Conservation (phyloP, 495 filamentous ascomycete genomes). For the Aspergillus bridgeri region DNA sequence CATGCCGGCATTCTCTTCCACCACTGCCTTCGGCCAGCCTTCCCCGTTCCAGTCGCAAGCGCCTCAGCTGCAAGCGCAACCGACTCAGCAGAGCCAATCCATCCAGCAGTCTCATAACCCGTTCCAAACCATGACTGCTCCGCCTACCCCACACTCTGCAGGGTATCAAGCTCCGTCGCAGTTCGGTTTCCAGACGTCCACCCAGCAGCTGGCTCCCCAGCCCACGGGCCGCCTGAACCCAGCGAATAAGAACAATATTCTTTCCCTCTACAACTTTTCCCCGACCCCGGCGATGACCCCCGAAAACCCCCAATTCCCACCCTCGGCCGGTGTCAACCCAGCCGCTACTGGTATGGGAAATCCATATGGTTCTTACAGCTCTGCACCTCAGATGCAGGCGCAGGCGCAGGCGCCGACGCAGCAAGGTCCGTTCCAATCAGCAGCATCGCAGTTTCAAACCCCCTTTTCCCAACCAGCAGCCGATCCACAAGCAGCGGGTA, state of each 20-base stretch:
- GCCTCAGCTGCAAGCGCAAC: conserved; percentile 11
- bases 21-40: conserved; percentile 36
- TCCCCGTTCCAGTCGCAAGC: conserved; percentile 36
- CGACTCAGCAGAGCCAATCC: conserved; percentile 18
- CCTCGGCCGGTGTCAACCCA: conserved; percentile 10
- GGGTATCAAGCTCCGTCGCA: conserved; percentile 28
- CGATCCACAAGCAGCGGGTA: conserved; percentile 11
- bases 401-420: conserved; percentile 9
- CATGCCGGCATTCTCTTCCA: conserved; percentile 36
- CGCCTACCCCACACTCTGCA: conserved; percentile 26
- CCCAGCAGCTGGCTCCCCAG: conserved; percentile 41
- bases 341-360: background rate
- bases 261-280: conserved; percentile 80
- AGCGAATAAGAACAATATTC: conserved; percentile 77
- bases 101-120: conserved; percentile 36
- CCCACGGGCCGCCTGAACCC: conserved; percentile 34
- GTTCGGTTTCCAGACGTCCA: conserved; percentile 28
- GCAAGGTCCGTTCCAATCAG: conserved; percentile 22
- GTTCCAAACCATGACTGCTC: conserved; percentile 33
- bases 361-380: background rate
- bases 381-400: background rate
- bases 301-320: conserved; percentile 29
- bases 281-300: conserved; percentile 54
- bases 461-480: conserved; percentile 12
- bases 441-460: conserved; percentile 29